Evolutionary conservation across 1,139 yeast genomes (phyloP), one percentile per base, ranked within the genome.

Genomic region (Protomyces lactucae-debilis): DNA sequence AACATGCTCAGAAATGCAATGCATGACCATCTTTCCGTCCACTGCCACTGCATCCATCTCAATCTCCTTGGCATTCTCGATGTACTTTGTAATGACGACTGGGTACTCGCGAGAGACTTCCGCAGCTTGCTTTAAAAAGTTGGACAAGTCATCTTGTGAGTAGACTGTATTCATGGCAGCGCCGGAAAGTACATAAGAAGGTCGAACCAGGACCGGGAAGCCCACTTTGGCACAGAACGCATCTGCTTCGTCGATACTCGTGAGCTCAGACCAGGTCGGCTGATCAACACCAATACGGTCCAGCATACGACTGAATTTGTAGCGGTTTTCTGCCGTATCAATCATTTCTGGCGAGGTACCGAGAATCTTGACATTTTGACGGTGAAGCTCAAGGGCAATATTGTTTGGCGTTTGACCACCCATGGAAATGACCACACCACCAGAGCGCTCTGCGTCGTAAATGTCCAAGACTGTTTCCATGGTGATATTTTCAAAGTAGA

Each of bases 331-430:
- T 70, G 99, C 99, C 69, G 95, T 87, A 76, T 93, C 99, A 76
- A 93, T 93, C 96, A 90, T 91, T 77, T 90, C 97, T 67, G 99
- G 99, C 52, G 96, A 87, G 61, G 99, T 93, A 78, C 99, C 99
- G 72, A 93, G 81, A 70, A 93, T 88, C 80, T 92, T 93, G 71
- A 91, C 97, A 74, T 90, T 90, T 79, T 92, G 96, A 78, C 97
- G 87, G 78, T 92, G 93, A 73, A 93, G 82, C 68, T 92, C 86
- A 76, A 93, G 82, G 40, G 99, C 99, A 80, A 93, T 93, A 77
- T 93, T 93, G 80, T 93, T 91, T 8, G 98, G 90, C 54, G 97
- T 89, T 80, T 95, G 99, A 75, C 99, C 99, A 82, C 99, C 99
- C 96, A 93, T 91, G 68, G 98, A 88, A 70, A 93, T 90, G 70